Percentiles rank a stretch among this genome's conserved stretches.
phyloP scores from a whole-genome alignment of 495 filamentous ascomycete genomes.

The Lasiosphaeriaceae sp. region DNA sequence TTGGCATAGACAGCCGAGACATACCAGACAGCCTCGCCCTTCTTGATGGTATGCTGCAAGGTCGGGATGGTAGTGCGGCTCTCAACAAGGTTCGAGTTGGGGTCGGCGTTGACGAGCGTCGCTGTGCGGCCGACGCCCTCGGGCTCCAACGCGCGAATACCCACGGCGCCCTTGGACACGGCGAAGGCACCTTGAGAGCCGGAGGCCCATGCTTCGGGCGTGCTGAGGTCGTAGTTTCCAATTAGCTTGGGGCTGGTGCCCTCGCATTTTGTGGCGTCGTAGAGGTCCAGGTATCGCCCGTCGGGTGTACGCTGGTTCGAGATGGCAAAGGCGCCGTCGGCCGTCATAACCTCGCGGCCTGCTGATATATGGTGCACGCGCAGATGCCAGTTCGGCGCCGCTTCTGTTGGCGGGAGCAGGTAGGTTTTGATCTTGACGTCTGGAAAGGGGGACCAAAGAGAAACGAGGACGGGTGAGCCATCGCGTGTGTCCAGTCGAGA shows the following conservation, averaged over 20 bases:
- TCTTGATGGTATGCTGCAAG: slow-evolving; percentile 47
- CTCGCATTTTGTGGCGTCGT: slow-evolving; percentile 40
- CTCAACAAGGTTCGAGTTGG: slow-evolving; percentile 72
- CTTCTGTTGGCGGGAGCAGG: slow-evolving; percentile 54
- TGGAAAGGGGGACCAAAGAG: slow-evolving; percentile 61
- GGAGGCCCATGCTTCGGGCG: slow-evolving; percentile 53
- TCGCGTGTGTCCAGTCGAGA: slow-evolving; percentile 52
- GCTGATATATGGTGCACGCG: slow-evolving; percentile 55
- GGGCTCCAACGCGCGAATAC: slow-evolving; percentile 57
- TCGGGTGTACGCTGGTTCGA: slow-evolving; percentile 55
- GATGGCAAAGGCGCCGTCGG: slow-evolving; percentile 69
- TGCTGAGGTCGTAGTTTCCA: slow-evolving; percentile 52
- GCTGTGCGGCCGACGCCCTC: slow-evolving; percentile 40
- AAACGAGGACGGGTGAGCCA: slow-evolving; percentile 54
- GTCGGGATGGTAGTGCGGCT: slow-evolving; percentile 67
- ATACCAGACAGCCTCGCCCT: slow-evolving; percentile 47
- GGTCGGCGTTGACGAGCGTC: slow-evolving; percentile 65
- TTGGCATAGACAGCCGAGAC: slow-evolving; percentile 49
- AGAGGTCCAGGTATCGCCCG: slow-evolving; percentile 55
- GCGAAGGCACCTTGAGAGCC: slow-evolving; percentile 55
- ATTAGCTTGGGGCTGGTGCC: slow-evolving; percentile 50
- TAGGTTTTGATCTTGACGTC: slow-evolving; percentile 63
- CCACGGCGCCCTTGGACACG: slow-evolving; percentile 62
- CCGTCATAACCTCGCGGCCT: slow-evolving; percentile 58
- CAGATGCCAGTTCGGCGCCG: slow-evolving; percentile 63